Percentiles rank a stretch among this genome's conserved stretches.
Evolutionary conservation across 2,329 filamentous ascomycete species (phyloP).

Genomic region (Diaporthe citrichinensis): DNA sequence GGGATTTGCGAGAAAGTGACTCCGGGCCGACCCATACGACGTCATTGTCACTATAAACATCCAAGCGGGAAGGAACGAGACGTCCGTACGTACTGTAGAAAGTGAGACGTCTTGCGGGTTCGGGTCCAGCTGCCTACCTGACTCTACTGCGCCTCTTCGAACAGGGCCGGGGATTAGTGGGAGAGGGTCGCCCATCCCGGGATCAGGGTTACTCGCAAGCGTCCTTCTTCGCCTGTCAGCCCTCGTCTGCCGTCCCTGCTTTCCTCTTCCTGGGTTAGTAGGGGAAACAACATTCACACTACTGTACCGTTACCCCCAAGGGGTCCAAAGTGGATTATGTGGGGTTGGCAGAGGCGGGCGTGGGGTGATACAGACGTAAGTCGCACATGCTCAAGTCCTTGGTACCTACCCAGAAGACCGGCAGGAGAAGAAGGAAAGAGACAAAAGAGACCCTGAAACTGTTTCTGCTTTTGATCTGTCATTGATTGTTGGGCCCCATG

Average conservation of each 20-base stretch:
- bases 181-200: neutral
- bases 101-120: constrained; percentile 27
- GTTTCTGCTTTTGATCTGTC: neutral
- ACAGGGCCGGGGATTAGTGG: neutral
- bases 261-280: neutral
- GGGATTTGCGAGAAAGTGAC: neutral
- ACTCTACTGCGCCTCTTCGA: neutral
- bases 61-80: neutral
- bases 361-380: constrained; percentile 32
- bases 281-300: neutral
- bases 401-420: neutral
- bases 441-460: neutral
- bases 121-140: constrained; percentile 1
- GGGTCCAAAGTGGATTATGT: constrained; percentile 15
- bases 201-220: constrained; percentile 32
- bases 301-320: constrained; percentile 3
- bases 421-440: too few species aligned
- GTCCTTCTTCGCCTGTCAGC: constrained; percentile 1
- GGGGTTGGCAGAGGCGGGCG: neutral
- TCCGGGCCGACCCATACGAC: constrained; percentile 25
- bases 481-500: neutral
- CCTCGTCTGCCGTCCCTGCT: constrained; percentile 1
- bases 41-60: constrained; percentile 15
- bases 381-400: neutral
- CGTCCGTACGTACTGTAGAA: too few species aligned